A percentile compares a stretch with the other conserved stretches of the same genome.
Evolutionary conservation across 78 protist species (phyloP).

Genomic region (slime mould (Dictyostelium discoideum)): dicty_2.7 NC_007091.3:4776001-4776500

Average conservation of each 20-base stretch:
- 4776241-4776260: background rate
- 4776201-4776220: background rate
- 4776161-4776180: background rate
- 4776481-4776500: constrained; percentile 38
- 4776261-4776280: background rate
- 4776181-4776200: background rate
- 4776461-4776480: background rate
- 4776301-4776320: background rate
- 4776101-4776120: constrained; percentile 86
- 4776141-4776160: constrained; percentile 23
- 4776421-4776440: background rate
- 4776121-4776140: background rate
- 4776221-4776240: background rate
- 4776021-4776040: background rate
- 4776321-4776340: constrained; percentile 29
- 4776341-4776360: background rate
- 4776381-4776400: background rate
- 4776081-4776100: constrained; percentile 10
- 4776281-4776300: background rate
- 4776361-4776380: constrained; percentile 9
- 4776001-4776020: background rate
- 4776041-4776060: constrained; percentile 18
- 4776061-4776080: constrained; percentile 21
- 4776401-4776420: background rate
- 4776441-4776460: background rate